These are phyloP conservation scores for Posidonia australis DNA, from an alignment of 106 monocot genomes.

Conservation along the genomic window DNA sequence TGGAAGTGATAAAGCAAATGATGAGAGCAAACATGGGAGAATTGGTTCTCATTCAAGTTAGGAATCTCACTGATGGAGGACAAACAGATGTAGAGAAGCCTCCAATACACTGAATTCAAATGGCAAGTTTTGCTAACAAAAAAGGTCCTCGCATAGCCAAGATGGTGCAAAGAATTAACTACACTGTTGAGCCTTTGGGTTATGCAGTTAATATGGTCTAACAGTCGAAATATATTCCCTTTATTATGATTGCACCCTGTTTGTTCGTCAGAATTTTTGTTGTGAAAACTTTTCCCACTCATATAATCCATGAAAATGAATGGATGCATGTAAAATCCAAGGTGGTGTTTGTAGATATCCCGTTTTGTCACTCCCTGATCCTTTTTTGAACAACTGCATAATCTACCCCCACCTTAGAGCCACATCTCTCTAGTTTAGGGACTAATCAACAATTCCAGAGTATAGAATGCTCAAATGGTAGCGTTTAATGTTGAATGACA, in stretches of 20 bases:
- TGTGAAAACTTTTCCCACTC: not conserved
- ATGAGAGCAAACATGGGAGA: too few species aligned
- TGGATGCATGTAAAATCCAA: too few species aligned
- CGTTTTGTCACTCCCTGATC: too few species aligned
- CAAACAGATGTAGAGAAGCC: too few species aligned
- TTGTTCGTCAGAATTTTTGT: not conserved
- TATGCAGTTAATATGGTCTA: slow-evolving; percentile 66
- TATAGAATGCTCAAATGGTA: too few species aligned
- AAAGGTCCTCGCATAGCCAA: slow-evolving; percentile 55
- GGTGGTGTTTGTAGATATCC: too few species aligned
- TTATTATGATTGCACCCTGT: slow-evolving; percentile 26
- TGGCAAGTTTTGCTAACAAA: slow-evolving; percentile 17
- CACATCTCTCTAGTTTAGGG: too few species aligned
- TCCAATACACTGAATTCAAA: slow-evolving; percentile 12
- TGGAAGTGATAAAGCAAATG: too few species aligned
- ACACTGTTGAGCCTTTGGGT: slow-evolving; percentile 52
- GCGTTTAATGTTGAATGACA: too few species aligned
- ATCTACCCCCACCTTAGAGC: too few species aligned
- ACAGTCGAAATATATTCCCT: slow-evolving; percentile 56
- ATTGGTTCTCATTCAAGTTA: slow-evolving; percentile 1
- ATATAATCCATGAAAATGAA: not conserved
- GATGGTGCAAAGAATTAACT: slow-evolving; percentile 44
- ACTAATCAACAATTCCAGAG: too few species aligned
- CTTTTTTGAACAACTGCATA: too few species aligned
- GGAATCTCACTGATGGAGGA: slow-evolving; percentile 12